A percentile compares a stretch with the other conserved stretches of the same genome.
Evolutionary conservation across 108 stramenopile species (phyloP).

Genomic region (Schizochytrium sp.): DNA sequence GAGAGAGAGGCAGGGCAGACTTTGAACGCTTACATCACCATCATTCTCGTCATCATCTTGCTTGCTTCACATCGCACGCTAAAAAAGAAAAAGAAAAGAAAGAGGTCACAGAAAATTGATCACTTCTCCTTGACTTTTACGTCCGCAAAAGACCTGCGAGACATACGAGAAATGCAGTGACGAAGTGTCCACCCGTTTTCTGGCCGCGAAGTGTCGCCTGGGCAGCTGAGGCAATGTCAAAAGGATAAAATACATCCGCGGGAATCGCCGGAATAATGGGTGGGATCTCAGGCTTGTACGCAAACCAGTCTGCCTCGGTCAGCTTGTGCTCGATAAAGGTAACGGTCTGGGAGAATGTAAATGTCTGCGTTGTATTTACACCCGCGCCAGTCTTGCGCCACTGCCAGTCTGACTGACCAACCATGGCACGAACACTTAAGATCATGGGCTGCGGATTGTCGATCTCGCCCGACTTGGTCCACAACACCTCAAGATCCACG

Average conservation of each 20-base stretch:
- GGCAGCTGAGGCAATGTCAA: neutral
- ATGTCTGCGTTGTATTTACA: neutral
- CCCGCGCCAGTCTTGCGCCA: neutral
- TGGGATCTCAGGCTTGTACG: neutral
- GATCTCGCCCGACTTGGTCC: neutral
- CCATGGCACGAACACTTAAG: neutral
- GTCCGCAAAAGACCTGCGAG: neutral
- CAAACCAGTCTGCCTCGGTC: neutral
- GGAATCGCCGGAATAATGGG: neutral
- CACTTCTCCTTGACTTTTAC: too few relatives aligned
- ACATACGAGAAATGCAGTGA: neutral
- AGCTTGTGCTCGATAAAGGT: neutral
- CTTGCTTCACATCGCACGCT: too few relatives aligned
- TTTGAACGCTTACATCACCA: too few relatives aligned
- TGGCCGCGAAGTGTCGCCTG: neutral
- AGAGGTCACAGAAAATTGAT: too few relatives aligned
- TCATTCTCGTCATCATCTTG: too few relatives aligned
- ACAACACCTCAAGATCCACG: neutral
- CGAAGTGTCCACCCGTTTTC: neutral
- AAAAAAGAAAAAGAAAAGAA: too few relatives aligned
- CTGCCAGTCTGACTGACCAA: neutral
- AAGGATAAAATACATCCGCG: neutral
- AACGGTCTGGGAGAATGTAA: neutral
- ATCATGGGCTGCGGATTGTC: constrained; percentile 11
- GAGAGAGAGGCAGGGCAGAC: too few relatives aligned